Evolutionary conservation across 2,329 filamentous ascomycete genomes (phyloP).

Genomic region (Calonectria pseudoreteaudii): DNA sequence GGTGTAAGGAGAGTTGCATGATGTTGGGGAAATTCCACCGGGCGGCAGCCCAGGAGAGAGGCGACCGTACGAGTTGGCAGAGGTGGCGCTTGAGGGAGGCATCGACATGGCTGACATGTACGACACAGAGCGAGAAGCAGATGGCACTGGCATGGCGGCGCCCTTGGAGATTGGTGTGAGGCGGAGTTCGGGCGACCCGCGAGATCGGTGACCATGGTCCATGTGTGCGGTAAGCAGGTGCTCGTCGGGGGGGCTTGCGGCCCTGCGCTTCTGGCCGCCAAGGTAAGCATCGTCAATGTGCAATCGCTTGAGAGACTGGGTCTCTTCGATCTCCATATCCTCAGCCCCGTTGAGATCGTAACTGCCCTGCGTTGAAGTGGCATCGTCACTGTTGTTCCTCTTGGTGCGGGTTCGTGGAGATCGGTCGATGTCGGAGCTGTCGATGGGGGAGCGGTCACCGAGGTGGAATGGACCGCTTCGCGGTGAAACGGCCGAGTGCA

Average conservation of each 20-base stretch:
- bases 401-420: constrained; percentile 59
- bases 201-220: constrained; percentile 61
- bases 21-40: constrained; percentile 63
- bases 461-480: constrained; percentile 57
- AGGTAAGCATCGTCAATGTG: constrained; percentile 61
- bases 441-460: constrained; percentile 56
- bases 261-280: constrained; percentile 65
- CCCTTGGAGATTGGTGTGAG: constrained; percentile 60
- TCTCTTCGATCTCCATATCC: constrained; percentile 66
- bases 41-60: constrained; percentile 61
- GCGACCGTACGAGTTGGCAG: constrained; percentile 59
- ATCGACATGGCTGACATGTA: constrained; percentile 61
- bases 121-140: constrained; percentile 58
- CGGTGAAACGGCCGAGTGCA: constrained; percentile 62
- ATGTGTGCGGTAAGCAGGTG: constrained; percentile 52
- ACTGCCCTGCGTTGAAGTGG: constrained; percentile 57
- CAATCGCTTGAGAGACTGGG: constrained; percentile 61
- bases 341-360: constrained; percentile 54
- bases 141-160: constrained; percentile 56
- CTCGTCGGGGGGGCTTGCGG: constrained; percentile 67
- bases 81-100: constrained; percentile 54
- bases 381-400: constrained; percentile 66
- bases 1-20: constrained; percentile 62
- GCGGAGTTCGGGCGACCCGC: constrained; percentile 65
- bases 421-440: constrained; percentile 59